A percentile compares a stretch with the other conserved stretches of the same genome.
phyloP scores from a whole-genome alignment of 116 monocot species.

The Cymodocea nodosa region DNA sequence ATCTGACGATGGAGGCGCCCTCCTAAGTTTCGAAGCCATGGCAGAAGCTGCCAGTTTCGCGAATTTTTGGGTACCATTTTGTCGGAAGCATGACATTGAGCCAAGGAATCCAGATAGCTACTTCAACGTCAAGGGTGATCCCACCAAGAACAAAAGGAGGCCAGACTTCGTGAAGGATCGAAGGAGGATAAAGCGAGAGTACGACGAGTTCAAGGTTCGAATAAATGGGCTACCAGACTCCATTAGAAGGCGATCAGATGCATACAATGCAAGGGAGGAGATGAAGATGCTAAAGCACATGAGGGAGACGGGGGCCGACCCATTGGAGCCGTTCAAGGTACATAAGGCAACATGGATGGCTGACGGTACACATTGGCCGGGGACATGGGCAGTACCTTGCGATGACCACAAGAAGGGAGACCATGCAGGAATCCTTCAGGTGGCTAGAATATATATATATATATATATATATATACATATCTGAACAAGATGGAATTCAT shows the following conservation, averaged over 20 bases:
- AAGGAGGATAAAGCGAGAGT: conserved; percentile 68
- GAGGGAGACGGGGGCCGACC: conserved; percentile 39
- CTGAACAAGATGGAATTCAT: too few relatives aligned
- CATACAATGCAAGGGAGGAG: conserved; percentile 75
- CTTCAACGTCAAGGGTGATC: conserved; percentile 64
- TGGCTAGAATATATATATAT: conserved; percentile 2
- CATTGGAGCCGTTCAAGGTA: conserved; percentile 41
- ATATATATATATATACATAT: too few relatives aligned
- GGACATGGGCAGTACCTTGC: conserved; percentile 37
- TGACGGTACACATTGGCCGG: conserved; percentile 76
- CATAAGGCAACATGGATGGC: conserved; percentile 90
- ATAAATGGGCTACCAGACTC: conserved; percentile 73
- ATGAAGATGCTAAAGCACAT: conserved; percentile 57
- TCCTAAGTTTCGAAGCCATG: conserved; percentile 85
- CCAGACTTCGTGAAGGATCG: conserved; percentile 76
- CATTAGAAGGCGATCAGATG: conserved; percentile 65
- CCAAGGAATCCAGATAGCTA: conserved; percentile 83
- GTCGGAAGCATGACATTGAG: conserved; percentile 79
- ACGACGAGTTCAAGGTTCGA: conserved; percentile 82
- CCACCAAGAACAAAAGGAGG: conserved; percentile 76
- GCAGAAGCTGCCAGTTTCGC: conserved; percentile 91
- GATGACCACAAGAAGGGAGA: conserved; percentile 60
- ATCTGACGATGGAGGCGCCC: conserved; percentile 71
- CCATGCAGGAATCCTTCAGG: conserved; percentile 74
- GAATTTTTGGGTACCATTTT: conserved; percentile 80